Evolutionary conservation across 1,284 basidiomycete species (phyloP).

Genomic region (Cerrena zonata): DNA sequence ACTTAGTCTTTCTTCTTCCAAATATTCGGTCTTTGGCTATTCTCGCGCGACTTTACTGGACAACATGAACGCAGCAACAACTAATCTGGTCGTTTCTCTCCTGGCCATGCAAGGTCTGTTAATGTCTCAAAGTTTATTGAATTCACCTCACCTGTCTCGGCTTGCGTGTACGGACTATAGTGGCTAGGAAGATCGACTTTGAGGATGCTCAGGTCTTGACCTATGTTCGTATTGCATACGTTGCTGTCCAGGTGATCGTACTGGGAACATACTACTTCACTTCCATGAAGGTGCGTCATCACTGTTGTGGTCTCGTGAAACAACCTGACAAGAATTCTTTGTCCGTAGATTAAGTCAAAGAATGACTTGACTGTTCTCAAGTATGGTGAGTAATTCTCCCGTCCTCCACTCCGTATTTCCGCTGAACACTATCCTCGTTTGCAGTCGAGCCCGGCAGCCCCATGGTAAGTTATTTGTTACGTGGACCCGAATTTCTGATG

Average conservation of each 20-base stretch:
- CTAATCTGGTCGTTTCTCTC: conserved; percentile 80
- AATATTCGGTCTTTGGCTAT: not conserved
- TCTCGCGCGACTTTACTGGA: not conserved
- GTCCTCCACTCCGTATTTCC: conserved; percentile 8
- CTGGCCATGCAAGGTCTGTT: conserved; percentile 84
- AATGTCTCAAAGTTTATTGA: too few species aligned
- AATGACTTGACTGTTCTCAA: conserved; percentile 95
- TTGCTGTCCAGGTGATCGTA: conserved; percentile 66
- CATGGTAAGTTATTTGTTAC: conserved; percentile 41
- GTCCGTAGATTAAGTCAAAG: conserved; percentile 79
- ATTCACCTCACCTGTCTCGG: too few species aligned
- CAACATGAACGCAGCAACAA: conserved; percentile 37
- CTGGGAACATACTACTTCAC: conserved; percentile 74
- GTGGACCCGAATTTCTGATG: conserved; percentile 3
- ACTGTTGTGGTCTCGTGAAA: conserved; percentile 1
- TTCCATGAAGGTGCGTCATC: conserved; percentile 50
- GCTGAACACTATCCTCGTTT: conserved; percentile 2
- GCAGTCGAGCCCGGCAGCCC: conserved; percentile 57
- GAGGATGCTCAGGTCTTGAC: conserved; percentile 80
- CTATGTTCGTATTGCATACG: conserved; percentile 83
- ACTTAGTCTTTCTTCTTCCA: not conserved
- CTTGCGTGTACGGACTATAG: too few species aligned
- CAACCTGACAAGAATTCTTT: not conserved
- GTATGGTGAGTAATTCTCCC: conserved; percentile 56
- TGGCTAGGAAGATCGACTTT: conserved; percentile 87